Percentiles rank a stretch among this genome's conserved stretches.
Evolutionary conservation across 805 yeast genomes (phyloP).

Genomic region (Groenewaldozyma tartarivorans): DNA sequence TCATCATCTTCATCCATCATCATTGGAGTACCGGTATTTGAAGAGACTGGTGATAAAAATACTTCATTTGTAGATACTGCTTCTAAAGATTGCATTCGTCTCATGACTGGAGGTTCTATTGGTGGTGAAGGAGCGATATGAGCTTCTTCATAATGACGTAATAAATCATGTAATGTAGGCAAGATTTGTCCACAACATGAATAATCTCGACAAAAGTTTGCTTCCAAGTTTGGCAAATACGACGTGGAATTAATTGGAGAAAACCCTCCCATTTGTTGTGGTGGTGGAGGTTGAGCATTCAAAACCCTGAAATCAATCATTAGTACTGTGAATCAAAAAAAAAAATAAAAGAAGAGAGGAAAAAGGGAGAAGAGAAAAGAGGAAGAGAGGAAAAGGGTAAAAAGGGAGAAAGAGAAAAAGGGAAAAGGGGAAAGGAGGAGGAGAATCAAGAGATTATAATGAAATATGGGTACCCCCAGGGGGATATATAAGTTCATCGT

Average conservation of each 20-base stretch:
- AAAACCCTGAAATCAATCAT: constrained; percentile 17
- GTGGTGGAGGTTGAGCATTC: constrained; percentile 24
- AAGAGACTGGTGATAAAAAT: constrained; percentile 40
- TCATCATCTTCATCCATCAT: constrained; percentile 44
- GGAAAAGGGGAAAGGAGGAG: no score
- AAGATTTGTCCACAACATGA: constrained; percentile 89
- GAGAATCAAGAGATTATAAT: no score
- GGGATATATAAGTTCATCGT: no score
- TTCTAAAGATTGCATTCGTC: constrained; percentile 52
- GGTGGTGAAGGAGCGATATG: constrained; percentile 67
- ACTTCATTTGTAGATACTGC: constrained; percentile 92
- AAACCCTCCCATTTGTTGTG: constrained; percentile 46
- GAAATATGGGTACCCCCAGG: no score
- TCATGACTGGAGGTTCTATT: constrained; percentile 23
- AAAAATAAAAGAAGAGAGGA: no score
- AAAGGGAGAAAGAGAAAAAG: no score
- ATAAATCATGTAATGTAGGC: constrained; percentile 87
- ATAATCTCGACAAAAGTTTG: constrained; percentile 93
- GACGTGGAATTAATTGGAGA: constrained; percentile 54
- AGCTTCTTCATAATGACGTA: constrained; percentile 93
- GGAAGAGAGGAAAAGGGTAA: no score
- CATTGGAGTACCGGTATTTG: constrained; percentile 25
- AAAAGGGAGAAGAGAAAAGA: no score
- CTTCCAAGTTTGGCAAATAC: constrained; percentile 86
- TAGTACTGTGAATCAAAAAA: background rate